Evolutionary conservation across 352 stramenopile species (phyloP).

Genomic region (Phytophthora meadii): DNA sequence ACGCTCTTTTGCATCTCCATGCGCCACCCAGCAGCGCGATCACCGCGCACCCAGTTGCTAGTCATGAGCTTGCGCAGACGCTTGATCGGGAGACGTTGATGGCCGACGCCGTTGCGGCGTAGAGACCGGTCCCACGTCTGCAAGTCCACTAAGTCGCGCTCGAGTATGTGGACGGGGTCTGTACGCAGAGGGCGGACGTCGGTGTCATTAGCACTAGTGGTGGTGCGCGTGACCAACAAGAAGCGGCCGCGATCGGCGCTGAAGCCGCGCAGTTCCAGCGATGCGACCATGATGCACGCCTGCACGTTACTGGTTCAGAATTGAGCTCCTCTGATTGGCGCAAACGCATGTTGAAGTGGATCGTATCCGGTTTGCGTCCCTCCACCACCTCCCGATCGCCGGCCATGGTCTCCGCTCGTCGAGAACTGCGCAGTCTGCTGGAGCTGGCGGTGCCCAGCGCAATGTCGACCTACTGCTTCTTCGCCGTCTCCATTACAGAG

Average conservation of each 20-base stretch:
- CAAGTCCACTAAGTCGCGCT: constrained; percentile 51
- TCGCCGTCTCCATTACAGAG: constrained; percentile 82
- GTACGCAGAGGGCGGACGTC: not conserved
- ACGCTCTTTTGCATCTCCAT: constrained; percentile 74
- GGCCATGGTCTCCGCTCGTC: constrained; percentile 42
- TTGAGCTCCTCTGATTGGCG: no score
- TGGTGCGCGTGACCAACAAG: constrained; percentile 25
- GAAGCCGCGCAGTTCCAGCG: constrained; percentile 49
- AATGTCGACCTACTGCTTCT: constrained; percentile 81
- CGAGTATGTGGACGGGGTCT: constrained; percentile 12
- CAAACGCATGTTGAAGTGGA: no score
- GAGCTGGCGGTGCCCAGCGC: constrained; percentile 65
- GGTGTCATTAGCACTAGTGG: constrained; percentile 6
- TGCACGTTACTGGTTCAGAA: no score
- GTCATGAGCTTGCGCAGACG: constrained; percentile 66
- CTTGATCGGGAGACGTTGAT: constrained; percentile 56
- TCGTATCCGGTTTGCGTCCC: constrained; percentile 19
- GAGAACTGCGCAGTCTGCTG: constrained; percentile 50
- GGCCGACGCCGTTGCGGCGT: constrained; percentile 8
- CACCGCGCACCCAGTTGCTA: constrained; percentile 53
- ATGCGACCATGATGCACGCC: not conserved
- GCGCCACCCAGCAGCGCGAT: constrained; percentile 54
- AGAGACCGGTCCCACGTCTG: constrained; percentile 53
- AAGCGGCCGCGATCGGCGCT: constrained; percentile 38
- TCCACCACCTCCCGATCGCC: constrained; percentile 2